phyloP scores from a whole-genome alignment of 345 rosid genomes.

The Melastoma malabathricum region DNA sequence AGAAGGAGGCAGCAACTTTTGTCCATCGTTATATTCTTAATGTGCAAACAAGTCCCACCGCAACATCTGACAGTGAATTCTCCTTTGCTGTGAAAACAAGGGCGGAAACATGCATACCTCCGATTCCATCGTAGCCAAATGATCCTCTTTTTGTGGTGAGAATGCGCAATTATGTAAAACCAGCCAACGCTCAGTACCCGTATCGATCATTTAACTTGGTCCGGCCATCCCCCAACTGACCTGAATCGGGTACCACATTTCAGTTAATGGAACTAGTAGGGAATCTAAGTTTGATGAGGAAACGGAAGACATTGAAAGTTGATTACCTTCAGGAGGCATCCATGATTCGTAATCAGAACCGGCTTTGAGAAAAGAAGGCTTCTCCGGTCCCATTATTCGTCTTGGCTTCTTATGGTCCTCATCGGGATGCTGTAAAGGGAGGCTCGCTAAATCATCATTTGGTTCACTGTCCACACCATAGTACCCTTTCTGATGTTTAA shows the following conservation, averaged over 20 bases:
- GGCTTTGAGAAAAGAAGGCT: constrained; percentile 51
- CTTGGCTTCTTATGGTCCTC: constrained; percentile 43
- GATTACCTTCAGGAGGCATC: constrained; percentile 94
- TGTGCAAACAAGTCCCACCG: too few relatives aligned
- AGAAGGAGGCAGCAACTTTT: too few relatives aligned
- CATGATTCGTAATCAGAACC: constrained; percentile 50
- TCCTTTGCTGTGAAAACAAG: too few relatives aligned
- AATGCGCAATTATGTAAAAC: neutral
- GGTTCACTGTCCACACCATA: constrained; percentile 32
- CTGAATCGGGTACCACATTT: constrained; percentile 22
- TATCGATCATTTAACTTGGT: constrained; percentile 71
- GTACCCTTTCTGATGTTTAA: constrained; percentile 69
- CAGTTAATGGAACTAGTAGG: neutral
- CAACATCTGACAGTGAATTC: too few relatives aligned
- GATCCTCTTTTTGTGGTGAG: neutral
- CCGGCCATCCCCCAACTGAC: constrained; percentile 94
- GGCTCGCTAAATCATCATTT: constrained; percentile 14
- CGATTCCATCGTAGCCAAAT: too few relatives aligned
- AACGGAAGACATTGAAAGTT: neutral
- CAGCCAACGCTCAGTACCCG: constrained; percentile 42
- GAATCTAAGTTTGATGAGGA: neutral
- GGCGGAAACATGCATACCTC: too few relatives aligned
- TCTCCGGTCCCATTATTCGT: constrained; percentile 59
- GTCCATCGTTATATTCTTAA: too few relatives aligned
- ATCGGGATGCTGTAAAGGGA: constrained; percentile 9